Base-by-base conservation (phyloP, 2,329 filamentous ascomycete genomes). In the Botrytis fragariae region DNA sequence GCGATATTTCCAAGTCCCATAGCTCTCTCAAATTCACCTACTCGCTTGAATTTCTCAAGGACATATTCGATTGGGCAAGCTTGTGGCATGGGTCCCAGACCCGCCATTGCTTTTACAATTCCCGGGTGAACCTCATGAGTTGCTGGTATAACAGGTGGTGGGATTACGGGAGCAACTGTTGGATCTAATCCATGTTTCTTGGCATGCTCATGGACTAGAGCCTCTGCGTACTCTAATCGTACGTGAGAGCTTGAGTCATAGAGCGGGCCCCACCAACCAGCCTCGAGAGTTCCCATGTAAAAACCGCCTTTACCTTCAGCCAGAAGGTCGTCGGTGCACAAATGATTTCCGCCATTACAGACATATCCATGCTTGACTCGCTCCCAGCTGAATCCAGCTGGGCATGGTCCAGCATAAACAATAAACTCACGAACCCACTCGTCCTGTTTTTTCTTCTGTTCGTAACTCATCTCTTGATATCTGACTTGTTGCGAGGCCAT, bases 231-330 rank as follows among this genome's bases (percentile, higher is more conserved):
- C 1, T 10, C 10, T 10, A 42, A 0, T 25, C 4, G 10, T 16
- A 18, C 4, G 2, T n/a, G n/a, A n/a, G n/a, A n/a, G n/a, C n/a
- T n/a, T 37, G 60, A 0, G 4, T 57, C 18, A 44, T 69, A 69
- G 20, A 57, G 3, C 5, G 70, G 70, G 3, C 70, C 70, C 60
- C 70, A 72, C 70, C 70, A 72, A 10, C 70, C 70, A 16, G 18
- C 29, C 1, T 51, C 35, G 2, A 72, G 70, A 37, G 60, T 67
- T 29, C 70, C 70, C 1, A 16, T 14, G 29, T 68, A 77, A 18
- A 75, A 61, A 0, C 77, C 76, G 6, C 77, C 76, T 51, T 74
- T 76, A 3, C 76, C 76, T 69, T 78, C 75, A 8, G 74, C 75
- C 3, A 79, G 16, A 3, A 78, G 61, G 6, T 72, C 72, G 51